phyloP scores from a whole-genome alignment of 2,329 filamentous ascomycete species.

The Talaromyces sp. region DNA sequence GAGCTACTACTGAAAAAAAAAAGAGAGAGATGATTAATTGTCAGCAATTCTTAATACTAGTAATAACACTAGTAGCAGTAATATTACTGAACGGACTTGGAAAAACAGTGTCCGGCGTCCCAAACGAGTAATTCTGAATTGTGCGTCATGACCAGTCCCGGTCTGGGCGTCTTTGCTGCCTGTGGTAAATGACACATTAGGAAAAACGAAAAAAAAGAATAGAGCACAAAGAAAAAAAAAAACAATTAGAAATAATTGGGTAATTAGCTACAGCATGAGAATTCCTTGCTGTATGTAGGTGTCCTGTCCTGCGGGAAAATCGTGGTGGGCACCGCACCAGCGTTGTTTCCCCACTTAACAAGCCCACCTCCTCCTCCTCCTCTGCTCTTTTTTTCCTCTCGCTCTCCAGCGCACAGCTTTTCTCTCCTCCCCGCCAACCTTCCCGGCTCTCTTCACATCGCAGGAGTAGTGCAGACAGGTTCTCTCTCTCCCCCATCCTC shows the following conservation, averaged over 20 bases:
- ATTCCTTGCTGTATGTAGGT: neutral
- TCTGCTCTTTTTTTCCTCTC: conserved; percentile 7
- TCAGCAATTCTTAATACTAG: neutral
- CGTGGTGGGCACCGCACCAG: neutral
- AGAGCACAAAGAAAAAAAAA: neutral
- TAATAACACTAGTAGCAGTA: neutral
- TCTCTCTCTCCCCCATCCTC: conserved; percentile 21
- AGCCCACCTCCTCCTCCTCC: conserved; percentile 13
- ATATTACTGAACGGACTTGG: neutral
- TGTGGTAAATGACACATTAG: neutral
- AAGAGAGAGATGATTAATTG: neutral
- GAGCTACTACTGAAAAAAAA: neutral
- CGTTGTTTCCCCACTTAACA: conserved; percentile 19
- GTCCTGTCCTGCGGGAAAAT: neutral
- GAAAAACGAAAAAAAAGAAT: neutral
- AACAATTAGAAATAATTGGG: neutral
- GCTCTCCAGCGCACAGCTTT: conserved; percentile 10
- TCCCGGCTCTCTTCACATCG: conserved; percentile 22
- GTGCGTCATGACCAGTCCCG: neutral
- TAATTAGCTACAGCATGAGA: neutral
- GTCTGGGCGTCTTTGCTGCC: neutral
- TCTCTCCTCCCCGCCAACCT: conserved; percentile 24
- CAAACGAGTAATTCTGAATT: neutral
- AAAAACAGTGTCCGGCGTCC: neutral
- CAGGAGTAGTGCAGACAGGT: conserved; percentile 38